Evolutionary conservation across 2,329 filamentous ascomycete species (phyloP), one percentile per base, ranked within the genome.

Genomic region (Cladosporium sp.): DNA sequence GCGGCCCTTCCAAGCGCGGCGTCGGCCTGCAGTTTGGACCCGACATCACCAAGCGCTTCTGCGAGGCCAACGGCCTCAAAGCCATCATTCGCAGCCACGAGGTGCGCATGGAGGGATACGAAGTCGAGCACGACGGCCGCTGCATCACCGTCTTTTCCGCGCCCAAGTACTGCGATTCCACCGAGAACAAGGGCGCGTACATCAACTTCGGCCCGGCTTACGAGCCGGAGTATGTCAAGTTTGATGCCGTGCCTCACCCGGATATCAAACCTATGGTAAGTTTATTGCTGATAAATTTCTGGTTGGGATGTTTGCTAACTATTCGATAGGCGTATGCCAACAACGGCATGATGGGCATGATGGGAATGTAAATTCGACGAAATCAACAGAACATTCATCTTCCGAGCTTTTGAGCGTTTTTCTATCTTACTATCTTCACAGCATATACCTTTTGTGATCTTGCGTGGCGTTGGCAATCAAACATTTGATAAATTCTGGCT

Each of bases 141-240:
- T 99, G 93, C 69, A 96, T 99, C 62, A 99, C 93, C 41, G 93
- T 99, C 61, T 99, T 99, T 77, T 97, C 92, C 36, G 93, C 93
- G 20, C 93, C 93, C 34, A 95, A 85, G 70, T 99, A 99, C 70
- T 99, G 93, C 72, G 93, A 99, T 68, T 89, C 89, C 62, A 97
- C 93, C 1, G 92, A 96, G 74, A 99, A 99, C 74, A 93, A 91
- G 75, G 93, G 93, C 57, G 93, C 93, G 15, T 99, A 95, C 71
- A 99, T 99, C 80, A 97, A 99, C 72, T 86, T 99, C 58, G 88
- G 88, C 27, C 81, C 88, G 13, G 88, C 96, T 56, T 89, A 95
- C 68, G 95, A 96, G 77, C 84, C 97, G 62, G 76, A 89, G 32
- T 99, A 88, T 73, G 82, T 93, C 68, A 86, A 96, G 67, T 99